phyloP scores from a whole-genome alignment of 2,329 filamentous ascomycete species.

The Venturiaceae sp. region DNA sequence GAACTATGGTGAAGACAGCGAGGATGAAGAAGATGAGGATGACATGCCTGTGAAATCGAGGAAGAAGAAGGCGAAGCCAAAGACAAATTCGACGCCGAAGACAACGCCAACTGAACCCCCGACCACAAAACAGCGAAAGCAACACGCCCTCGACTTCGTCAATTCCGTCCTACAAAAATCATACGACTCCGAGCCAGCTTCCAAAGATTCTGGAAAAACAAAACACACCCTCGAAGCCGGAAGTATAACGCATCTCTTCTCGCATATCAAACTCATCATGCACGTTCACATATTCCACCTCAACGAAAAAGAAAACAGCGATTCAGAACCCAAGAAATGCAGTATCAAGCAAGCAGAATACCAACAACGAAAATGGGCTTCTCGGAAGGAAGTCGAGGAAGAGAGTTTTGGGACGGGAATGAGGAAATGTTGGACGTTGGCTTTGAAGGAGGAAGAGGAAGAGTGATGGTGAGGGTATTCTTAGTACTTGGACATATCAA shows the following conservation, averaged over 20 bases:
- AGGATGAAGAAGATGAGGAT: constrained; percentile 11
- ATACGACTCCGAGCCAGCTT: background rate
- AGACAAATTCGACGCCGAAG: background rate
- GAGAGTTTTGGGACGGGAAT: constrained; percentile 27
- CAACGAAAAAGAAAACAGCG: constrained; percentile 12
- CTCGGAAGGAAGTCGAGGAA: constrained; percentile 17
- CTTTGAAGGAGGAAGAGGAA: constrained; percentile 3
- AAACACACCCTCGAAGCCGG: constrained; percentile 15
- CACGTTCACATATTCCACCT: constrained; percentile 18
- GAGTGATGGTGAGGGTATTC: no score
- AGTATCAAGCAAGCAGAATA: background rate
- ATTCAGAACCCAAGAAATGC: background rate
- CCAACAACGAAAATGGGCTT: constrained; percentile 21
- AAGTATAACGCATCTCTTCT: constrained; percentile 24
- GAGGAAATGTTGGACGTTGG: constrained; percentile 23
- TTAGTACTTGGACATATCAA: no score
- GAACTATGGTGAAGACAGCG: constrained; percentile 10
- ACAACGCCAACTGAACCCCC: background rate
- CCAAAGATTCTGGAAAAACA: constrained; percentile 5
- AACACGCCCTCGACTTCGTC: background rate
- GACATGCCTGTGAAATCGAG: background rate
- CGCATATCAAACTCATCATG: constrained; percentile 25
- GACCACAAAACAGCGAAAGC: background rate
- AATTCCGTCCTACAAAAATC: background rate
- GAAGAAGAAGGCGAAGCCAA: background rate